phyloP scores from a whole-genome alignment of 352 stramenopile genomes.

The Globisporangium ultimum region DNA sequence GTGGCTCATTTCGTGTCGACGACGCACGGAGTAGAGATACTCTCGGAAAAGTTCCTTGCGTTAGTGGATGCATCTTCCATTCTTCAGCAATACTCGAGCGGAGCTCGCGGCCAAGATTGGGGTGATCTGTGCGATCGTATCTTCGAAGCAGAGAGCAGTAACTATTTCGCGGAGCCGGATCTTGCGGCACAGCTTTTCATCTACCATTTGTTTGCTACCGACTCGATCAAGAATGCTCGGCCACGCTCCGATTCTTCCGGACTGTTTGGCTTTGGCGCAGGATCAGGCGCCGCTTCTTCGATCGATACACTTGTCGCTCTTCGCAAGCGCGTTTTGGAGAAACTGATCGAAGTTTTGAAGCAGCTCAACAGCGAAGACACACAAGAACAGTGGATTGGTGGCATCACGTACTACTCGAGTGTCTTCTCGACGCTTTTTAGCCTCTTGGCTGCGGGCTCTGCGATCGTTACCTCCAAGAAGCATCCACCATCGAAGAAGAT shows the following conservation, averaged over 20 bases:
- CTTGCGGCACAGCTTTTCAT: slow-evolving; percentile 58
- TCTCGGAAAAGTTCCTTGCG: slow-evolving; percentile 32
- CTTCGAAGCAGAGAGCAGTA: slow-evolving; percentile 78
- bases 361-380: slow-evolving; percentile 9
- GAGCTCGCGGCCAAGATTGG: slow-evolving; percentile 38
- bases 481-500: slow-evolving; percentile 1
- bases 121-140: slow-evolving; percentile 64
- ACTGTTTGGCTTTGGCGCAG: slow-evolving; percentile 5
- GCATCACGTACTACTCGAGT: slow-evolving; percentile 62
- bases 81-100: slow-evolving; percentile 39
- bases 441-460: slow-evolving; percentile 36
- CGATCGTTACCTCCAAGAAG: slow-evolving; percentile 23
- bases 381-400: slow-evolving; percentile 46
- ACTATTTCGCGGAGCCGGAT: slow-evolving; percentile 70
- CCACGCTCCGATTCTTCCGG: slow-evolving; percentile 8
- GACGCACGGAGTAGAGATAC: slow-evolving; percentile 18
- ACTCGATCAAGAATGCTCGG: slow-evolving; percentile 1
- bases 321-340: slow-evolving; percentile 30
- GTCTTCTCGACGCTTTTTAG: slow-evolving; percentile 58
- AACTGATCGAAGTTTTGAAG: slow-evolving; percentile 13
- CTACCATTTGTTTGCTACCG: slow-evolving; percentile 31
- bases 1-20: slow-evolving; percentile 30
- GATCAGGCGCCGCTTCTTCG: background rate
- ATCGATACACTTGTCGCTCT: slow-evolving; percentile 14
- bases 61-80: slow-evolving; percentile 36